phyloP scores from a whole-genome alignment of 805 yeast genomes.

The Barnettozyma wickerhamii region DNA sequence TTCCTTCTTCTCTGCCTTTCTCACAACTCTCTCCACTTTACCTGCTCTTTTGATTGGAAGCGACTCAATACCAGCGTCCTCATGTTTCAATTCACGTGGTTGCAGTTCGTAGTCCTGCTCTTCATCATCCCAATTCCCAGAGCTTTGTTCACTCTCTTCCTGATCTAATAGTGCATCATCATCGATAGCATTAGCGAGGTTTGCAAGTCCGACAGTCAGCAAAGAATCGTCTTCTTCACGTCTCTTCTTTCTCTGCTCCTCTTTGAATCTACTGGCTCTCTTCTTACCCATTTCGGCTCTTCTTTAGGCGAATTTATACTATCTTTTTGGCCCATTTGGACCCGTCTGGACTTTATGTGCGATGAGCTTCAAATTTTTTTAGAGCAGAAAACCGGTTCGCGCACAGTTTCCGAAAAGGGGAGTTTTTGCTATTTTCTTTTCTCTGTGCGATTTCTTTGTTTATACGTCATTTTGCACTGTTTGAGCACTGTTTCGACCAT shows the following conservation, averaged over 20 bases:
- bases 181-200: conserved; percentile 13
- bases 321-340: too few species aligned
- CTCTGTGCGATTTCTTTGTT: not conserved
- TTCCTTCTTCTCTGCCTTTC: conserved; percentile 21
- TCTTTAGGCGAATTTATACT: too few species aligned
- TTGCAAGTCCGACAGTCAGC: conserved; percentile 22
- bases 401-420: conserved; percentile 11
- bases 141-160: conserved; percentile 6
- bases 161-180: conserved; percentile 10
- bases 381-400: too few species aligned
- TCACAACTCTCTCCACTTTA: conserved; percentile 60
- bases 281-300: conserved; percentile 32
- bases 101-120: conserved; percentile 75
- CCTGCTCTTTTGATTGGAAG: conserved; percentile 83
- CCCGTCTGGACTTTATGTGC: too few species aligned
- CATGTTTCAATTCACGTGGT: conserved; percentile 55
- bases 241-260: conserved; percentile 26
- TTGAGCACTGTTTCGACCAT: too few species aligned
- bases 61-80: conserved; percentile 52
- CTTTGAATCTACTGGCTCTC: conserved; percentile 32
- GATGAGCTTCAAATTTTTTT: conserved; percentile 3
- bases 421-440: conserved; percentile 10
- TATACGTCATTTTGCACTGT: too few species aligned
- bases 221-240: conserved; percentile 20
- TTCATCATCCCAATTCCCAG: conserved; percentile 52